Base-by-base conservation (phyloP, 306 rosid genomes). In the Vigna mungo region DNA sequence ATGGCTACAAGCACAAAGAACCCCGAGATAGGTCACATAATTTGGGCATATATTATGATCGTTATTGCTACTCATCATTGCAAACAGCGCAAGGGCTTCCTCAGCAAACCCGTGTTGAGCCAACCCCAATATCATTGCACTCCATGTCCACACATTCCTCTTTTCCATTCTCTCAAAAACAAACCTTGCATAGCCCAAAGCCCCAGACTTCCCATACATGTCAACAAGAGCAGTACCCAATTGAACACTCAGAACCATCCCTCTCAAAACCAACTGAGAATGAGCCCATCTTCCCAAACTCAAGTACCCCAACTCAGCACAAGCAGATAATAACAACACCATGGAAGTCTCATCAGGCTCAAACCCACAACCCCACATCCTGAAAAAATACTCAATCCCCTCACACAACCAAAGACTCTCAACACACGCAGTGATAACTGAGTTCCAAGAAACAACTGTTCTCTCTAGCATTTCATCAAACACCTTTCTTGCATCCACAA, bases 141-240 rank as follows among this genome's bases (percentile, higher is more conserved):
- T 95, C 97, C 97, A 92, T 14, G 99, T 90, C 97, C 97, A 92
- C 68, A 92, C 99, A 82, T 90, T 90, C 84, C 85, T 82, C 84
- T 80, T 61, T 11, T 84, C 81, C 85, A 92, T 78, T 62, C 87
- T 86, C 56, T 86, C 64, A 52, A 92, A 92, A 12, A 89, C 90
- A 82, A 65, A 51, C 82, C 81, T 85, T 5, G 92, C 93, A 89
- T 71, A 87, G 46, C 27, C 75, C 47, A 92, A 74, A 58, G 80
- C 75, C n/a, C 97, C 99, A 10, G 97, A 90, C 59, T 92, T 92
- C 8, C 89, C 93, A 54, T 95, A 92, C 97, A 91, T 92, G 47
- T 90, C 97, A 60, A 95, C 92, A 49, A 95, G 91, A 60, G 97
- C 87, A 58, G 97, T 89, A 62, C 96, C 97, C 67, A 95, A 56